Base-by-base conservation (phyloP, 1,139 yeast species). In the Yamadazyma kanchanaburiensis region DNA sequence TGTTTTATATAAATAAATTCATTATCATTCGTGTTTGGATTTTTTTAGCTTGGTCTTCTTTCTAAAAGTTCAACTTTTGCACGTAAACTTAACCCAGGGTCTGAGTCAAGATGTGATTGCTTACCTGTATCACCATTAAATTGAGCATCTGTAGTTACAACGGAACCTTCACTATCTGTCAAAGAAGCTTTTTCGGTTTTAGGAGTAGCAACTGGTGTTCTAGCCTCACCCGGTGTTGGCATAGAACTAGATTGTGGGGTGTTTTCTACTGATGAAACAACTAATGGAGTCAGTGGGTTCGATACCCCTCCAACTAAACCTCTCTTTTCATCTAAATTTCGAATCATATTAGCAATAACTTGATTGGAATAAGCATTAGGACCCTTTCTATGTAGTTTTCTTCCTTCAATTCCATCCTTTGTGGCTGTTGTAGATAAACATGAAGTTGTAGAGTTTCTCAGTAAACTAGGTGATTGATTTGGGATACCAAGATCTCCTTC, bases 371-470 rank as follows among this genome's bases (percentile, higher is more conserved):
- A 64, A 2, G 60, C 51, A 12, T 60, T 56, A 5, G 67, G 69
- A 0, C 70, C 69, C 20, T 51, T 51, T 35, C 76, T 57, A 42
- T 71, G 77, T 28, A 75, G 60, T 31, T 70, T 55, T 42, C 75
- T 72, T 2, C 87, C 87, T 49, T 80, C 86, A 6, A 79, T 55
- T 0, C 87, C 87, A 48, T 80, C 87, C 45, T 80, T 80, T 16
- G 84, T 78, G 9, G 87, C 87, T 2, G 83, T 79, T 13, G 81
- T 78, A 0, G 86, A 78, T 20, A 80, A 53, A 30, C 83, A 80
- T 2, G 85, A 77, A 3, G 80, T 73, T 21, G 74, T 72, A 12
- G 85, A 77, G 27, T 73, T 72, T 31, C 85, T 63, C 0, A 85
- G 78, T 18, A 75, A 48, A 16, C 12, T 30, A 5, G 39, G 43